A percentile compares a stretch with the other conserved stretches of the same genome.
These are phyloP conservation scores for Solidago caesia DNA, from an alignment of 129 eudicot species.

Conservation along the genomic window DNA sequence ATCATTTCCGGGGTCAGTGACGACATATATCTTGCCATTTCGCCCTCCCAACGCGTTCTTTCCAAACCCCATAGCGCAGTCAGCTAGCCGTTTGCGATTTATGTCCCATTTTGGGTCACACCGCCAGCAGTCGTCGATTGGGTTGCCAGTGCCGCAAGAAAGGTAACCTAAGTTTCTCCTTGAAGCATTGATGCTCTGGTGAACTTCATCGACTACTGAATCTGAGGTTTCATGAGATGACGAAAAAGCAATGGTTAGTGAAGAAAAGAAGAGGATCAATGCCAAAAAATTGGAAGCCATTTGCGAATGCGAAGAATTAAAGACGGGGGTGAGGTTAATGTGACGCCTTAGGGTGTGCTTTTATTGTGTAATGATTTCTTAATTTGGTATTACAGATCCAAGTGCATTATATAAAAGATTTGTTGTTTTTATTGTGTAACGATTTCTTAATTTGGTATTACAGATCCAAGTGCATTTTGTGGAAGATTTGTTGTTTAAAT, in stretches of 20 bases:
- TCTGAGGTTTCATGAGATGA: constrained; percentile 46
- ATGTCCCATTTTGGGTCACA: constrained; percentile 70
- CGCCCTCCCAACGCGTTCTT: constrained; percentile 72
- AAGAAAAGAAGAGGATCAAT: constrained; percentile 25
- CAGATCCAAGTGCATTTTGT: too few species aligned
- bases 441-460: too few species aligned
- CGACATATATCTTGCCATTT: constrained; percentile 64
- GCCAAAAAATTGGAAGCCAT: constrained; percentile 12
- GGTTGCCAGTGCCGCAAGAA: constrained; percentile 80
- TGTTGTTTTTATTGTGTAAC: not conserved
- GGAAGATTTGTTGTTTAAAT: too few species aligned
- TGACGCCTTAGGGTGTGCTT: constrained; percentile 23
- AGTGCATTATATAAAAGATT: constrained; percentile 7
- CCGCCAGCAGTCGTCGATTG: constrained; percentile 95
- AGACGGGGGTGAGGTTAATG: constrained; percentile 3
- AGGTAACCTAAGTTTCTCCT: constrained; percentile 70
- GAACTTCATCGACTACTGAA: constrained; percentile 55
- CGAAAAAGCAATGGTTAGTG: constrained; percentile 26
- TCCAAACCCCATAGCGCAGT: constrained; percentile 88
- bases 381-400: constrained; percentile 20
- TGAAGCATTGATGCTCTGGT: constrained; percentile 58
- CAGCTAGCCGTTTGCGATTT: constrained; percentile 74
- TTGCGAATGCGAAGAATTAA: constrained; percentile 9
- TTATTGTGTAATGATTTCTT: constrained; percentile 40
- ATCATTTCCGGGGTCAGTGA: constrained; percentile 68